Base-by-base conservation (phyloP, 1,284 basidiomycete genomes). In the Moniliella sp. region DNA sequence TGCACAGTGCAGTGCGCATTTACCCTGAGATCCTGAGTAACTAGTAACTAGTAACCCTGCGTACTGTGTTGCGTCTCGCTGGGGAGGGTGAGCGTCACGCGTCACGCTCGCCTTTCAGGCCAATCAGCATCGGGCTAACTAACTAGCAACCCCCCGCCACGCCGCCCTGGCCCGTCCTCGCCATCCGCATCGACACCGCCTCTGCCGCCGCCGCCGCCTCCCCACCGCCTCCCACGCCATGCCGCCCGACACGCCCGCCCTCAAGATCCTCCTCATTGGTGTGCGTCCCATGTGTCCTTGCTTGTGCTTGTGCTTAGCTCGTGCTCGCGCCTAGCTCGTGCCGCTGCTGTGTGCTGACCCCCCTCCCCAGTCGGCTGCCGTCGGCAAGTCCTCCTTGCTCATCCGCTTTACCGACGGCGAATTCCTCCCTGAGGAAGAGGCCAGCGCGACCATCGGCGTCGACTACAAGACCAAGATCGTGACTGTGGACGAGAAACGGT, bases 331-430 rank as follows among this genome's bases (percentile, higher is more conserved):
- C 14, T 8, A 16, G 4, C 13, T 15, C 12, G n/a, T 14, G 13
- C 25, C 4, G 15, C 19, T 12, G 3, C 25, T 28, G n/a, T 3
- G 4, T 5, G 13, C n/a, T 12, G 8, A 21, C 18, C 18, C n/a
- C 18, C 2, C 8, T 11, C 15, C 13, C 9, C 25, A 33, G 25
- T 84, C 88, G 57, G 82, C 82, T 3, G 80, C 78, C 4, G 84
- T 93, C 11, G 84, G 84, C 48, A 70, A 70, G 50, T 68, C 81
- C 39, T 86, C 81, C 40, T 66, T 97, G 4, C 64, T 97, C 1
- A 66, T 94, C 4, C 71, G 88, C 4, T 97, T 93, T 67, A 88
- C 84, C 3, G 86, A 97, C 57, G 80, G 93, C 62, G 80, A 83
- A 48, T 97, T 86, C 72, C 65, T 94, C 18, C 75, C 79, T 14